phyloP scores from a whole-genome alignment of 2,329 filamentous ascomycete species.

The Iodosphaeria phyllophila region DNA sequence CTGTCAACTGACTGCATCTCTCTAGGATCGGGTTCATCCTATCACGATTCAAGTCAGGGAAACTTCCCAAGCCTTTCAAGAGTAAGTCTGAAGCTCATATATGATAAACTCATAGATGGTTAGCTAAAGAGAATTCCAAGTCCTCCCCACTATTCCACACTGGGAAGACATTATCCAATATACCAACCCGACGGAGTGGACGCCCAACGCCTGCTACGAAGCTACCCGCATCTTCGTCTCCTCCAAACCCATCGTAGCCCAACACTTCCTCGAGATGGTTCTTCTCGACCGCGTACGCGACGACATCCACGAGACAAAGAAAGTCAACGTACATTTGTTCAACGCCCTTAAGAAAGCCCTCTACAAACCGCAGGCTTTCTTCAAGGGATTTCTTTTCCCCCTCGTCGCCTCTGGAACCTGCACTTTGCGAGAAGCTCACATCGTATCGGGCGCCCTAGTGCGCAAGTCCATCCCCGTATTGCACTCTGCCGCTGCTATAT shows the following conservation, averaged over 20 bases:
- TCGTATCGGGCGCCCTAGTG: constrained; percentile 71
- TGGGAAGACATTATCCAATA: constrained; percentile 80
- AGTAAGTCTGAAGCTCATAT: too few species aligned
- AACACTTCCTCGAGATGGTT: constrained; percentile 73
- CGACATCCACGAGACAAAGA: constrained; percentile 85
- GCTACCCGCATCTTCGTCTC: constrained; percentile 88
- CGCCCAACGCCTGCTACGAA: constrained; percentile 66
- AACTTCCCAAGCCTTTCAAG: constrained; percentile 60
- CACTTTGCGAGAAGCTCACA: constrained; percentile 79
- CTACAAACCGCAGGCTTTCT: constrained; percentile 79
- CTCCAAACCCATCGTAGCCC: constrained; percentile 58
- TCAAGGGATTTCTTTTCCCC: constrained; percentile 90
- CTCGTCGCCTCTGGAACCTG: constrained; percentile 73
- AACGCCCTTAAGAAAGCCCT: constrained; percentile 80
- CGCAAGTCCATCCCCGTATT: constrained; percentile 77
- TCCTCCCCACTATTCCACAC: constrained; percentile 76
- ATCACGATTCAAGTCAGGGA: constrained; percentile 88
- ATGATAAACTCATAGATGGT: too few species aligned
- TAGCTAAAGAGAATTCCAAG: too few species aligned
- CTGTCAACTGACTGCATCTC: constrained; percentile 1
- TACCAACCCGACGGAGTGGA: constrained; percentile 57
- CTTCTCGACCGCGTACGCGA: constrained; percentile 81
- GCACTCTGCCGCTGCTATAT: constrained; percentile 80
- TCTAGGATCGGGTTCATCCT: constrained; percentile 66
- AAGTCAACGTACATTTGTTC: constrained; percentile 90